phyloP scores from a whole-genome alignment of 345 rosid species.

The Pelargonium nanum region DNA sequence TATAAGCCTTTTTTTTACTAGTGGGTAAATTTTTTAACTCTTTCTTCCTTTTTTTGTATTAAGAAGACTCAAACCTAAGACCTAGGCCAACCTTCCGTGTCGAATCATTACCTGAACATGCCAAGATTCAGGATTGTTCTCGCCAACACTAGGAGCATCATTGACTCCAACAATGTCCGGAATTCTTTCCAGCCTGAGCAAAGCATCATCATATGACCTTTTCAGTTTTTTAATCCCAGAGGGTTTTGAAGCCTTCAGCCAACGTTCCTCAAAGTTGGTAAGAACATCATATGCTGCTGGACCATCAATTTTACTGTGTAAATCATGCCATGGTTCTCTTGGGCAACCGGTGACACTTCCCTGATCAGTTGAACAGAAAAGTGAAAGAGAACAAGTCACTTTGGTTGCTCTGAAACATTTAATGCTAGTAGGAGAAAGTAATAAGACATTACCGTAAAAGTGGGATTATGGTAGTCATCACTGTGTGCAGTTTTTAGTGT shows the following conservation, averaged over 20 bases:
- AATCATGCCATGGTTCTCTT: conserved; percentile 97
- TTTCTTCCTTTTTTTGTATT: too few relatives aligned
- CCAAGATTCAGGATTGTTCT: conserved; percentile 70
- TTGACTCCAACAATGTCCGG: conserved; percentile 59
- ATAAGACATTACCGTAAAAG: conserved; percentile 49
- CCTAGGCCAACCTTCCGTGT: too few relatives aligned
- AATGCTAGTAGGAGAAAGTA: conserved; percentile 5
- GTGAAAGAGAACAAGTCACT: background rate
- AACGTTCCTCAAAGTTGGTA: conserved; percentile 88
- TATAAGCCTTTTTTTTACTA: background rate
- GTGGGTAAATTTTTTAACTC: too few relatives aligned
- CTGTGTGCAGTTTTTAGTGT: conserved; percentile 63
- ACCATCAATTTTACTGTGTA: conserved; percentile 85
- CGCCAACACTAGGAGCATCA: conserved; percentile 37
- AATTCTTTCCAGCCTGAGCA: conserved; percentile 65
- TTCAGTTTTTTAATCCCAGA: conserved; percentile 65
- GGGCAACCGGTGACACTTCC: conserved; percentile 64
- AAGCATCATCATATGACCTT: conserved; percentile 67
- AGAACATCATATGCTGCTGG: conserved; percentile 96
- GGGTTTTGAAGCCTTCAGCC: conserved; percentile 79
- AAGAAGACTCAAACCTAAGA: too few relatives aligned
- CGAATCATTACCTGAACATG: conserved; percentile 68
- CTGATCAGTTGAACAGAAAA: conserved; percentile 22
- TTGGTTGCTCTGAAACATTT: background rate
- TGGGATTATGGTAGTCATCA: conserved; percentile 90